Evolutionary conservation across 2,329 filamentous ascomycete genomes (phyloP).

Genomic region (Pseudocercospora eumusae): DNA sequence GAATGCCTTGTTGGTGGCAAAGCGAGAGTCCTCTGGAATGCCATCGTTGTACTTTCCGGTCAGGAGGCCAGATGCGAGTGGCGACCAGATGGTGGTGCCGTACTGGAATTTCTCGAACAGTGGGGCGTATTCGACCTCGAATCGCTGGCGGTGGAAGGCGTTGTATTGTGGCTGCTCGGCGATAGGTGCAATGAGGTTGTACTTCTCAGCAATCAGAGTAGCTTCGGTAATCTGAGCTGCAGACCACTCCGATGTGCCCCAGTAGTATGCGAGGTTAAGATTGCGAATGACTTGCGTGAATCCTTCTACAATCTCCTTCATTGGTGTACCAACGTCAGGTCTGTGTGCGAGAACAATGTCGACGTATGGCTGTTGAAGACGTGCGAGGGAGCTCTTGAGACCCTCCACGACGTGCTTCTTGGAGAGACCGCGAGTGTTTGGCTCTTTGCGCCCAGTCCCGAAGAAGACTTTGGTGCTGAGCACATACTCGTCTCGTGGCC

Average conservation of each 20-base stretch:
- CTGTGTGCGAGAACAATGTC: constrained; percentile 65
- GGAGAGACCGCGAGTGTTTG: constrained; percentile 54
- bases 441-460: constrained; percentile 58
- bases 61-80: constrained; percentile 58
- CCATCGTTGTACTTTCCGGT: constrained; percentile 67
- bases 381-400: constrained; percentile 58
- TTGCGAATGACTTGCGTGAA: constrained; percentile 56
- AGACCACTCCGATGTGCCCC: constrained; percentile 64
- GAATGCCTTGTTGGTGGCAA: constrained; percentile 59
- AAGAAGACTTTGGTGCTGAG: constrained; percentile 53
- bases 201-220: constrained; percentile 55
- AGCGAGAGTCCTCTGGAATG: constrained; percentile 62
- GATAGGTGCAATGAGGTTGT: constrained; percentile 61
- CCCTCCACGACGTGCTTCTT: constrained; percentile 60
- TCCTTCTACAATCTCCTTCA: constrained; percentile 60
- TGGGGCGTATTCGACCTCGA: constrained; percentile 63
- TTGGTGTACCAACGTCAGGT: constrained; percentile 51
- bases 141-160: constrained; percentile 61
- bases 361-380: constrained; percentile 66
- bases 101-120: constrained; percentile 59
- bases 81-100: constrained; percentile 60
- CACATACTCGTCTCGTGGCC: constrained; percentile 52
- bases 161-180: constrained; percentile 62
- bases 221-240: constrained; percentile 62
- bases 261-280: constrained; percentile 64